phyloP scores from a whole-genome alignment of 2,329 filamentous ascomycete genomes.

The Hypoxylon sp. region DNA sequence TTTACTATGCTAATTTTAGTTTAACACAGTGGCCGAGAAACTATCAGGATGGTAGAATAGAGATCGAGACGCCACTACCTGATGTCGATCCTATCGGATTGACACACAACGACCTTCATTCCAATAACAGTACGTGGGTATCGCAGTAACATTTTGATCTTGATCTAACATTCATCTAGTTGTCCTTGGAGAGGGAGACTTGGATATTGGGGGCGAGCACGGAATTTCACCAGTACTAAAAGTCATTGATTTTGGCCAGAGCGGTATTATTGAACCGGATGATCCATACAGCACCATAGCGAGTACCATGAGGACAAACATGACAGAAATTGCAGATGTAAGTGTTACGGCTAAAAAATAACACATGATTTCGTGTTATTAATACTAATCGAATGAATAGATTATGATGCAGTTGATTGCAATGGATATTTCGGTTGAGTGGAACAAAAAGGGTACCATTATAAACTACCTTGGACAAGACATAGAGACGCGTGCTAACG shows the following conservation, averaged over 20 bases:
- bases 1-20: no score
- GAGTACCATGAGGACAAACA: no score
- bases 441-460: background rate
- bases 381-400: slow-evolving; percentile 8
- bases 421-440: background rate
- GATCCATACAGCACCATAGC: no score
- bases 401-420: slow-evolving; percentile 14
- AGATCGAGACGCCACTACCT: slow-evolving; percentile 7
- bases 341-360: no score
- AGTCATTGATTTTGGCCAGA: slow-evolving; percentile 18
- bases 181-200: slow-evolving; percentile 20
- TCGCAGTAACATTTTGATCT: no score
- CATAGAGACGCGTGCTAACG: background rate
- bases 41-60: background rate
- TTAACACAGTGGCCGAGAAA: slow-evolving; percentile 16
- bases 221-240: slow-evolving; percentile 11
- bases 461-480: background rate
- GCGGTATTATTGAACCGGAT: background rate
- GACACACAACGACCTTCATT: slow-evolving; percentile 10
- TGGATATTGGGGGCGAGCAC: slow-evolving; percentile 12
- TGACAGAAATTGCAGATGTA: no score
- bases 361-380: no score
- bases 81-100: background rate
- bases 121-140: slow-evolving; percentile 13
- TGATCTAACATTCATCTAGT: slow-evolving; percentile 10